Evolutionary conservation across 2,329 filamentous ascomycete species (phyloP).

Genomic region (Diplodia scrobiculata): DNA sequence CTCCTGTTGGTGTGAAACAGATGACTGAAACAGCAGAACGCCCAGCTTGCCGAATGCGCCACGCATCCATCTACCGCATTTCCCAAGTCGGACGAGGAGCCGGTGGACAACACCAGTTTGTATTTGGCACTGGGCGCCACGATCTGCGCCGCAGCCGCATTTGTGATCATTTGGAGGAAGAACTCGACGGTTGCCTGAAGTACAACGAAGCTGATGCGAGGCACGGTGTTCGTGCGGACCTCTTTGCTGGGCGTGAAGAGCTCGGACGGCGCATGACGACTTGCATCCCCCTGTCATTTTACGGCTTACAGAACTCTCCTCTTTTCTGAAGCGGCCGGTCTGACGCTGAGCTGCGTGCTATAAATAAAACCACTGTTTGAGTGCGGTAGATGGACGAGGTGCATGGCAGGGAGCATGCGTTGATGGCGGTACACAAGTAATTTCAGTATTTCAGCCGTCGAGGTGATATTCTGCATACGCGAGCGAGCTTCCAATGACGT

Average conservation of each 20-base stretch:
- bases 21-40: conserved; percentile 17
- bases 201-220: not conserved
- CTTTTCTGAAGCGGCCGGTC: not conserved
- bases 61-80: conserved; percentile 87
- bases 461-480: conserved; percentile 1
- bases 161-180: conserved; percentile 62
- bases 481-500: conserved; percentile 5
- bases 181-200: conserved; percentile 33
- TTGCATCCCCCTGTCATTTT: not conserved
- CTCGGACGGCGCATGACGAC: conserved; percentile 18
- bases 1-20: conserved; percentile 35
- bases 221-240: not conserved
- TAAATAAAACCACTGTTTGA: conserved; percentile 9
- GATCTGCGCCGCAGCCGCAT: conserved; percentile 60
- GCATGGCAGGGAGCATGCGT: not conserved
- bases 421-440: not conserved
- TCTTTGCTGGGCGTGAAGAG: not conserved
- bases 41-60: conserved; percentile 77
- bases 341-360: not conserved
- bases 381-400: not conserved
- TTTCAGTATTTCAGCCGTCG: conserved; percentile 19
- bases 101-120: conserved; percentile 77
- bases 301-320: conserved; percentile 5
- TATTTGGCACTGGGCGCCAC: conserved; percentile 81
- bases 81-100: conserved; percentile 84